These are phyloP conservation scores for Backusella mclennaniae DNA, from an alignment of 192 early-diverging fungal genomes.

Conservation along the genomic window DNA sequence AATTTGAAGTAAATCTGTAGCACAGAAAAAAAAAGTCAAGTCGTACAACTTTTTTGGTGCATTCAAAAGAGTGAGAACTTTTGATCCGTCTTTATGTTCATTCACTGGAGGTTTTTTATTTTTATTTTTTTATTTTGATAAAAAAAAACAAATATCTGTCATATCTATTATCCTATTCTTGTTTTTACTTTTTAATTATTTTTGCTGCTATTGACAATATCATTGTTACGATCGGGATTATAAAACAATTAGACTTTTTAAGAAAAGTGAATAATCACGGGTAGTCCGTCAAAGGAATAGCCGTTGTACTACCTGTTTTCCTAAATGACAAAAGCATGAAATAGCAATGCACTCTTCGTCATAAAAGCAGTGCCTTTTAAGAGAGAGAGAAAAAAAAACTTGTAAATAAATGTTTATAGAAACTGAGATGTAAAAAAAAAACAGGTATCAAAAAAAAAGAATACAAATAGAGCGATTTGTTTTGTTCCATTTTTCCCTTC, in stretches of 20 bases:
- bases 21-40: neutral
- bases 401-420: neutral
- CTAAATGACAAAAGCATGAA: neutral
- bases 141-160: too few relatives aligned
- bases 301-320: neutral
- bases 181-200: neutral
- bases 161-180: too few relatives aligned
- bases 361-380: neutral
- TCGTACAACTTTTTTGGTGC: neutral
- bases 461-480: neutral
- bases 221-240: neutral
- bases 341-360: neutral
- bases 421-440: neutral
- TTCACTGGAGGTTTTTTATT: too few relatives aligned
- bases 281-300: neutral
- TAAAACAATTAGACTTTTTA: neutral
- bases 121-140: neutral
- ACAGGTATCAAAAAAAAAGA: too few relatives aligned
- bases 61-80: neutral
- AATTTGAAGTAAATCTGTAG: neutral
- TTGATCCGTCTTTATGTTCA: neutral
- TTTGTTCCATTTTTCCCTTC: neutral
- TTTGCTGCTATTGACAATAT: neutral
- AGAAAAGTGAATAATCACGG: neutral
- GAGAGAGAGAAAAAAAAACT: neutral